Conservation (phyloP, 2,329 filamentous ascomycete species). For the Aspergillus vadensis region DNA sequence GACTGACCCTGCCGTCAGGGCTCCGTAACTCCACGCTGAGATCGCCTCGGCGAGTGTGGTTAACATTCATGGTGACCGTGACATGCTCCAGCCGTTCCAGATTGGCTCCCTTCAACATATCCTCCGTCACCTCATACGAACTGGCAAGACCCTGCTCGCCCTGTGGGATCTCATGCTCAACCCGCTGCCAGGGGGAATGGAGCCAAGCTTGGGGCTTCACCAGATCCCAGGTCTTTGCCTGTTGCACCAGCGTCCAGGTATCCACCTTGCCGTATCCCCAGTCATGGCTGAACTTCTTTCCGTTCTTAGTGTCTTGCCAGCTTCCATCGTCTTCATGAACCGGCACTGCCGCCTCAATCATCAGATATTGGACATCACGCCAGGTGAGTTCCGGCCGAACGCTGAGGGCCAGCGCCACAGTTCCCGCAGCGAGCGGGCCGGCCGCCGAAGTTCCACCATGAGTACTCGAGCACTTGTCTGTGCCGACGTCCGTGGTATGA, state of each 20-base stretch:
- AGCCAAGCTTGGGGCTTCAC: conserved; percentile 97
- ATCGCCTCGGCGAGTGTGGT: conserved; percentile 84
- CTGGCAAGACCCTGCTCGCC: conserved; percentile 77
- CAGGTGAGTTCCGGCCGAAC: conserved; percentile 84
- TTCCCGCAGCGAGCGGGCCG: conserved; percentile 86
- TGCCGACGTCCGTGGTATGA: conserved; percentile 92
- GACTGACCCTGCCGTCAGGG: conserved; percentile 76
- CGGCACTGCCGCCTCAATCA: conserved; percentile 79
- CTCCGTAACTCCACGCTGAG: conserved; percentile 89
- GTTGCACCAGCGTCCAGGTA: conserved; percentile 79
- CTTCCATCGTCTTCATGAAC: conserved; percentile 72
- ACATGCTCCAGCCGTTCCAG: conserved; percentile 88
- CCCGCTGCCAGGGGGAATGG: conserved; percentile 90
- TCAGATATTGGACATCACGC: conserved; percentile 93
- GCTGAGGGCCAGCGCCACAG: conserved; percentile 84
- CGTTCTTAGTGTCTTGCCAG: conserved; percentile 80
- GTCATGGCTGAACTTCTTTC: conserved; percentile 87
- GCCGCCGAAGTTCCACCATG: conserved; percentile 96
- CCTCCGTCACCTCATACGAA: conserved; percentile 76
- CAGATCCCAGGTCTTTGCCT: conserved; percentile 78
- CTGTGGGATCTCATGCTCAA: conserved; percentile 82
- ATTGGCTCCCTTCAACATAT: conserved; percentile 81
- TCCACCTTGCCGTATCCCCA: conserved; percentile 97
- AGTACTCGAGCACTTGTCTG: conserved; percentile 72
- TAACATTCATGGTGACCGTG: conserved; percentile 95